Conservation (phyloP, 208 protist genomes). For the Crithidia expoeki region DNA sequence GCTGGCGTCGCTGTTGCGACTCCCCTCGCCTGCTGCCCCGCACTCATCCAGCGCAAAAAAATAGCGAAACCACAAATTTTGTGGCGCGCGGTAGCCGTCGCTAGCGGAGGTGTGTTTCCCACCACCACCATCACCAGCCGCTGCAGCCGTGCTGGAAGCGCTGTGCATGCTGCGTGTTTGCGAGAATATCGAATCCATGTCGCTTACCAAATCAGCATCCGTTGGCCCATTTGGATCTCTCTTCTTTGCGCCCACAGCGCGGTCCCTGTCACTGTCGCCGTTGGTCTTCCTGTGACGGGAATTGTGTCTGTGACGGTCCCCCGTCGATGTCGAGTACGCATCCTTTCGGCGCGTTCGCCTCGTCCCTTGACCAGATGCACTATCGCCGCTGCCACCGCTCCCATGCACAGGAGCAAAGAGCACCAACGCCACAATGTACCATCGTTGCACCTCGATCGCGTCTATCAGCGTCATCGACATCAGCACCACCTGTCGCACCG, state of each 20-base stretch:
- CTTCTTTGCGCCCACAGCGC: neutral
- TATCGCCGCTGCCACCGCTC: neutral
- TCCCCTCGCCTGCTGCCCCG: neutral
- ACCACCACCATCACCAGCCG: neutral
- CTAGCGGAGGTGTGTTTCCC: slow-evolving; percentile 6
- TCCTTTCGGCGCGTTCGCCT: neutral
- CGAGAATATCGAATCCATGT: slow-evolving; percentile 12
- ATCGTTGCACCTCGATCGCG: slow-evolving; percentile 52
- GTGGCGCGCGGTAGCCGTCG: slow-evolving; percentile 43
- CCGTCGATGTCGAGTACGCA: neutral
- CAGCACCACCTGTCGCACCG: slow-evolving; percentile 37
- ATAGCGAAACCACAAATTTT: slow-evolving; percentile 65
- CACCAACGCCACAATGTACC: slow-evolving; percentile 69
- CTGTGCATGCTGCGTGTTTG: slow-evolving; percentile 5
- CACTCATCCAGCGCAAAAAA: slow-evolving; percentile 51
- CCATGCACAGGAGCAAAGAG: slow-evolving; percentile 23
- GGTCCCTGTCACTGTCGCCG: neutral
- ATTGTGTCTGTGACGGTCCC: neutral
- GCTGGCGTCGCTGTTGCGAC: neutral
- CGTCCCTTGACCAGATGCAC: neutral
- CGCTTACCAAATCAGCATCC: neutral
- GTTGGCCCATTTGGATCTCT: neutral
- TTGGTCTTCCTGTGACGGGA: neutral
- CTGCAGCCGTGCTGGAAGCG: neutral
- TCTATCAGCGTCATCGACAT: slow-evolving; percentile 49